Percentiles rank a stretch among this genome's conserved stretches.
Conservation (phyloP, 1,284 basidiomycete species). For the Trichosporon ovoides region DNA sequence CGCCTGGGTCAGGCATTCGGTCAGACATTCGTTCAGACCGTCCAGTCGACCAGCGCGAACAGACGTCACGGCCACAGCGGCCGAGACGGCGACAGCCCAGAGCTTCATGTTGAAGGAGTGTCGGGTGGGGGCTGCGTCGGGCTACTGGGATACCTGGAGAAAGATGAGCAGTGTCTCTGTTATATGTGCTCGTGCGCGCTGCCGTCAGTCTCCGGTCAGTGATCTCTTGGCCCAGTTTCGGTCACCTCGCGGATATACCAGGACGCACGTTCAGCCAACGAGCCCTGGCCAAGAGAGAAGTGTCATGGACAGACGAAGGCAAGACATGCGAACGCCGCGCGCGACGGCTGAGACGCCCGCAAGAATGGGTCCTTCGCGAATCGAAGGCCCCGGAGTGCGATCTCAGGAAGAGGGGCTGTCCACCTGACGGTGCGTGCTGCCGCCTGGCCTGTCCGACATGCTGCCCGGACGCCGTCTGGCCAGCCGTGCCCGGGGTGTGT, state of each 20-base stretch:
- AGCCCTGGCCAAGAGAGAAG: neutral
- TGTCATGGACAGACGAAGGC: neutral
- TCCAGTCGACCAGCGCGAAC: neutral
- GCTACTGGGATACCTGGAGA: neutral
- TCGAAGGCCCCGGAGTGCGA: neutral
- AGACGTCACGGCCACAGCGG: neutral
- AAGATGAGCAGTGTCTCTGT: neutral
- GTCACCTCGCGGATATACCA: neutral
- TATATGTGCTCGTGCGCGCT: neutral
- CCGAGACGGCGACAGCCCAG: slow-evolving; percentile 1
- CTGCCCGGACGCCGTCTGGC: neutral
- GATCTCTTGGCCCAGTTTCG: neutral
- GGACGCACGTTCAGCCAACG: neutral
- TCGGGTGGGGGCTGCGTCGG: neutral
- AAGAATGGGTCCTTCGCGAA: neutral
- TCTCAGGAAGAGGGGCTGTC: neutral
- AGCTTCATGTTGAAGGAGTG: slow-evolving; percentile 5
- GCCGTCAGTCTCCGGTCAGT: neutral
- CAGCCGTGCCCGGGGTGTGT: neutral
- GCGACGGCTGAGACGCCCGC: neutral
- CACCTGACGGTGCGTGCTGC: neutral
- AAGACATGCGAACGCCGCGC: no score
- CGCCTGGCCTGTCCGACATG: neutral
- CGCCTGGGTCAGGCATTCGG: neutral
- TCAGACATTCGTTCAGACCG: neutral